phyloP scores from a whole-genome alignment of 75 land plant species.

The Isoetes taiwanensis region DNA sequence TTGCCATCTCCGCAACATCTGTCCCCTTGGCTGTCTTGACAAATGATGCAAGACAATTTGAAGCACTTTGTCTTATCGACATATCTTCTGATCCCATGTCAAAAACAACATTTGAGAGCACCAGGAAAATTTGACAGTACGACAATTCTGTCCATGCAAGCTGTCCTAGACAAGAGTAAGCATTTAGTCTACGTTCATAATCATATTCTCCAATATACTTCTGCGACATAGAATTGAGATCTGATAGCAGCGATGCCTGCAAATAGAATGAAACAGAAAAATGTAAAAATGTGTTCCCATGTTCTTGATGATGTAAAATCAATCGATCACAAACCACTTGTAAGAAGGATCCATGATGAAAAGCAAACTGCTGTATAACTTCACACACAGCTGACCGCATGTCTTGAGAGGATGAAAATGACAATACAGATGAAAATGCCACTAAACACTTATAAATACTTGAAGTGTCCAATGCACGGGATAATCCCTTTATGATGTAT shows the following conservation, averaged over 20 bases:
- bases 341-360: not conserved
- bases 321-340: not conserved
- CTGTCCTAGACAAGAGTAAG: constrained; percentile 40
- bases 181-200: constrained; percentile 47
- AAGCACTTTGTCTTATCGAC: constrained; percentile 67
- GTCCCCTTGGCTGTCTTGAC: constrained; percentile 12
- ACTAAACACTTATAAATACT: constrained; percentile 25
- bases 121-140: constrained; percentile 31
- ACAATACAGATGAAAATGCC: constrained; percentile 41
- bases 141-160: constrained; percentile 26
- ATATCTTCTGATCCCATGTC: constrained; percentile 70
- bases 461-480: constrained; percentile 28
- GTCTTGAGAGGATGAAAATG: constrained; percentile 21
- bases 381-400: constrained; percentile 49
- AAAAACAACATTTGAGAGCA: constrained; percentile 58
- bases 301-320: not conserved
- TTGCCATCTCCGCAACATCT: not conserved
- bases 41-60: constrained; percentile 39
- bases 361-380: constrained; percentile 39
- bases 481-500: constrained; percentile 36
- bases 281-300: not conserved
- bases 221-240: constrained; percentile 63
- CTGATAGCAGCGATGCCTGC: constrained; percentile 50
- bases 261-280: not conserved
- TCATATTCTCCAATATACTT: constrained; percentile 51